Conservation (phyloP, 2,329 filamentous ascomycete genomes). For the Ophiosphaerella narmari region DNA sequence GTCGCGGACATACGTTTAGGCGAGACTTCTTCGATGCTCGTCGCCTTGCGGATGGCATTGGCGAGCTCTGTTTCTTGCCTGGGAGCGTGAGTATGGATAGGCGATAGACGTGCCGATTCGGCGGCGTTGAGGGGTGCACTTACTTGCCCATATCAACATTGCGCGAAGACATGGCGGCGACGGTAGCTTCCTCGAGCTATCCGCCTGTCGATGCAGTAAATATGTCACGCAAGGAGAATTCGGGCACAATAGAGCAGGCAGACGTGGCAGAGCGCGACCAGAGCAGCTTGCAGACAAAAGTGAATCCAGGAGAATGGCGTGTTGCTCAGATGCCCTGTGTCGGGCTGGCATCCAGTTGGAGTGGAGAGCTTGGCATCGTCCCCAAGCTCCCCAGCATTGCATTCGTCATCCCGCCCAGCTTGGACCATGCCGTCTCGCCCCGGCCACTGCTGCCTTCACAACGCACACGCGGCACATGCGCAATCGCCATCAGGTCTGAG, state of each 20-base stretch:
- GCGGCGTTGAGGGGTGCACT: conserved; percentile 20
- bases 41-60: conserved; percentile 71
- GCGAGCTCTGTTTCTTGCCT: conserved; percentile 67
- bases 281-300: conserved; percentile 8
- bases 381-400: conserved; percentile 8
- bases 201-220: conserved; percentile 10
- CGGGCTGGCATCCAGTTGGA: too few relatives aligned
- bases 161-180: conserved; percentile 47
- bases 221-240: neutral
- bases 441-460: conserved; percentile 30
- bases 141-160: conserved; percentile 68
- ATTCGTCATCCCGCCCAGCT: conserved; percentile 29
- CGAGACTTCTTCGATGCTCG: conserved; percentile 68
- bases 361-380: conserved; percentile 15
- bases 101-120: neutral
- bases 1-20: conserved; percentile 62
- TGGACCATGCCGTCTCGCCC: conserved; percentile 11
- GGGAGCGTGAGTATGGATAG: neutral
- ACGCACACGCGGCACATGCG: conserved; percentile 44
- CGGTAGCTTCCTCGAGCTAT: conserved; percentile 24
- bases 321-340: conserved; percentile 19
- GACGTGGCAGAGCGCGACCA: conserved; percentile 13
- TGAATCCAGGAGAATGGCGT: conserved; percentile 13
- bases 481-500: conserved; percentile 28
- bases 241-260: neutral